Evolutionary conservation across 352 stramenopile genomes (phyloP).

Genomic region (Ophiocytium majus): DNA sequence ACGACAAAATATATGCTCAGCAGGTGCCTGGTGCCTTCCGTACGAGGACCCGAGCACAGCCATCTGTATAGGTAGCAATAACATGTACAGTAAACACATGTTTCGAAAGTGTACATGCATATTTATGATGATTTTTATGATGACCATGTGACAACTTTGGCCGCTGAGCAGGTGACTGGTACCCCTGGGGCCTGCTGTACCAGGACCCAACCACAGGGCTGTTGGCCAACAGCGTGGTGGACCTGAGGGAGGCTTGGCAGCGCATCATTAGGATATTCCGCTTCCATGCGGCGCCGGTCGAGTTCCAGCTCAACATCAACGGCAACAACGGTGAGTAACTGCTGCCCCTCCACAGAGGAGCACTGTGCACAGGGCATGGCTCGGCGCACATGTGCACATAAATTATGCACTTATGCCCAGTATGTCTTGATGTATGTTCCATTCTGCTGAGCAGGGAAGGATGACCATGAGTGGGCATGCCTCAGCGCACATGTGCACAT

Average conservation of each 20-base stretch:
- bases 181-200: conserved; percentile 16
- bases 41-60: too few relatives aligned
- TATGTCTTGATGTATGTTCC: background rate
- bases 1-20: too few relatives aligned
- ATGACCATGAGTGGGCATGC: background rate
- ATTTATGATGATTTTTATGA: too few relatives aligned
- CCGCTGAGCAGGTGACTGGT: conserved; percentile 23
- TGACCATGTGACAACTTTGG: too few relatives aligned
- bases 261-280: background rate
- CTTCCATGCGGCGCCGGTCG: background rate
- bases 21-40: too few relatives aligned
- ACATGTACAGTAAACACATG: too few relatives aligned
- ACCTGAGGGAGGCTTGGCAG: background rate
- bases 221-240: background rate
- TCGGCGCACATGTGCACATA: background rate
- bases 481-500: background rate
- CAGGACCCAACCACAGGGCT: background rate
- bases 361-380: background rate
- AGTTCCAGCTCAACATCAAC: conserved; percentile 22
- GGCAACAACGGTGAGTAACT: conserved; percentile 12
- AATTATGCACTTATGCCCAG: too few relatives aligned
- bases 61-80: too few relatives aligned
- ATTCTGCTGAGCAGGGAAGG: background rate
- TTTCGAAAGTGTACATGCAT: too few relatives aligned
- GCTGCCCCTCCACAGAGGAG: background rate